Evolutionary conservation across 2,329 filamentous ascomycete genomes (phyloP).

Genomic region (Verticillium zaregamsianum): DNA sequence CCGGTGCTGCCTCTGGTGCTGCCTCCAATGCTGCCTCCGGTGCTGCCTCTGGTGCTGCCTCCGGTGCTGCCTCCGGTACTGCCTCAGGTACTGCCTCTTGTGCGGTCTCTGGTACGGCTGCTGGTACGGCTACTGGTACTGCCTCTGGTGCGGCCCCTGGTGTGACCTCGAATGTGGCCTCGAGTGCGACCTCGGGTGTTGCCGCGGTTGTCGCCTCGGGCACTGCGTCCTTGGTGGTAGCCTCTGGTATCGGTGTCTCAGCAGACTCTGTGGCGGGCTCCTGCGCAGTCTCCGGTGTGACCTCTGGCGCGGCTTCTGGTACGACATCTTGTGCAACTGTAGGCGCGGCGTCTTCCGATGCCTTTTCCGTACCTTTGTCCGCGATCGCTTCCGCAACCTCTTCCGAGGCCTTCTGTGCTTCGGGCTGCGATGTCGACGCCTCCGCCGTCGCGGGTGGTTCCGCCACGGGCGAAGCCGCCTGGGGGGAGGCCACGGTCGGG

Average conservation of each 20-base stretch:
- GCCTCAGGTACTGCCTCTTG: neutral
- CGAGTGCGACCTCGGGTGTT: neutral
- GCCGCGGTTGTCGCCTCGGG: neutral
- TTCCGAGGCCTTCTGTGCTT: neutral
- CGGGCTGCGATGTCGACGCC: neutral
- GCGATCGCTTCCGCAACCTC: neutral
- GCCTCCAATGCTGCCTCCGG: neutral
- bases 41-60: neutral
- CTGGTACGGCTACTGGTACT: neutral
- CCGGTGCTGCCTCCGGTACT: neutral
- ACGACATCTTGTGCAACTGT: neutral
- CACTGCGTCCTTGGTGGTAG: neutral
- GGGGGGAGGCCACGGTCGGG: slow-evolving; percentile 31
- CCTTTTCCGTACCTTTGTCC: neutral
- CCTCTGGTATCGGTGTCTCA: neutral
- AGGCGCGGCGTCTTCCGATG: neutral
- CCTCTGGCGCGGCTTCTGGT: neutral
- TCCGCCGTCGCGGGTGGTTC: neutral
- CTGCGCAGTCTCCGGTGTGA: neutral
- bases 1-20: neutral
- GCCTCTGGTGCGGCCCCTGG: neutral
- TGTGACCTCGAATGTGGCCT: neutral
- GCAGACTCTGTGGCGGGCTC: neutral
- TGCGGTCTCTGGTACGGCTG: neutral
- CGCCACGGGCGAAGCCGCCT: slow-evolving; percentile 7